Percentiles rank a stretch among this genome's conserved stretches.
These are phyloP conservation scores for Cercospora citrullina DNA, from an alignment of 2,329 filamentous ascomycete species.

Conservation along the genomic window DNA sequence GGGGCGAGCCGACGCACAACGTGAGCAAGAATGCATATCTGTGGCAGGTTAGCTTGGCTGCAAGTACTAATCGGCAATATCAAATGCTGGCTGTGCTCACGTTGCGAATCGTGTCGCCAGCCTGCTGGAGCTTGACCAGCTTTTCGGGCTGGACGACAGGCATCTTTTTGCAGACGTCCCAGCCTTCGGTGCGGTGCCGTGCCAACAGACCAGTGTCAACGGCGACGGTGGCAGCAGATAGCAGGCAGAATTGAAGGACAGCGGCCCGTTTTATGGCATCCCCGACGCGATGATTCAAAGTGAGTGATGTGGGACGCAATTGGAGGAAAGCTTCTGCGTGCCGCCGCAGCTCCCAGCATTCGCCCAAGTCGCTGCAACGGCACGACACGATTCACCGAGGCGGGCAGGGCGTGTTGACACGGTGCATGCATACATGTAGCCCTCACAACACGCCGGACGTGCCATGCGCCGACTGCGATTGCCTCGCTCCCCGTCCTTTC, in stretches of 20 bases:
- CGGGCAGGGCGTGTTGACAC: not conserved
- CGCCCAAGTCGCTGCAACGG: not conserved
- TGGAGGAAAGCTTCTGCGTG: slow-evolving; percentile 1
- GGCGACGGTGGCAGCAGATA: not conserved
- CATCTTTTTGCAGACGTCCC: slow-evolving; percentile 56
- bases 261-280: not conserved
- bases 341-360: not conserved
- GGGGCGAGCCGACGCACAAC: slow-evolving; percentile 59
- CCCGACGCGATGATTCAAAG: not conserved
- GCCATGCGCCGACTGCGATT: not conserved
- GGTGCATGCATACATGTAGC: not conserved
- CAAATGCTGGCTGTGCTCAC: slow-evolving; percentile 53
- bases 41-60: slow-evolving; percentile 27
- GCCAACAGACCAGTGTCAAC: slow-evolving; percentile 4
- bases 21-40: slow-evolving; percentile 90
- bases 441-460: not conserved
- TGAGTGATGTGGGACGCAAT: not conserved
- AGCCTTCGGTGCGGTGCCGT: slow-evolving; percentile 2
- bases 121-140: slow-evolving; percentile 83
- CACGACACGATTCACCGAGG: slow-evolving; percentile 1
- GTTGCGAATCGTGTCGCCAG: slow-evolving; percentile 88
- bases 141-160: slow-evolving; percentile 89
- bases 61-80: slow-evolving; percentile 9
- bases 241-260: slow-evolving; percentile 1
- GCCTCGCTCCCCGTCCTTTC: not conserved